phyloP scores from a whole-genome alignment of 2,329 filamentous ascomycete genomes.

The Alternaria sp. region DNA sequence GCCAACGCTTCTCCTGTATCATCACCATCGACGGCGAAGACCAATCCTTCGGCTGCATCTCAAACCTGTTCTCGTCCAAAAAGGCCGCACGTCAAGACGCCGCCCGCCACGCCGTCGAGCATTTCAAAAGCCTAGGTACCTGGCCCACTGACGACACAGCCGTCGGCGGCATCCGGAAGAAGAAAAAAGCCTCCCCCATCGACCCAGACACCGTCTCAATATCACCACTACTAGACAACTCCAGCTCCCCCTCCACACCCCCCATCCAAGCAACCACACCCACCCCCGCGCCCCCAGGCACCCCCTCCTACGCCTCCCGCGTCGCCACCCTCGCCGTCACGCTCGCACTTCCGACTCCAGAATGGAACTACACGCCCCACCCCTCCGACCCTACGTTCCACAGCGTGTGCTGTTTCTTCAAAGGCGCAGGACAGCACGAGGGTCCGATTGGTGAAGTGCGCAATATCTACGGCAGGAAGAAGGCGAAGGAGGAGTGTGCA shows the following conservation, averaged over 20 bases:
- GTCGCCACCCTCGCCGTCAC: constrained; percentile 25
- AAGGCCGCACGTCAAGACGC: constrained; percentile 51
- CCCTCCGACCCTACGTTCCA: constrained; percentile 36
- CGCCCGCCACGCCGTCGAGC: constrained; percentile 50
- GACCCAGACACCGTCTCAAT: background rate
- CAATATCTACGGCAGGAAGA: constrained; percentile 56
- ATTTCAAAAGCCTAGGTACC: constrained; percentile 46
- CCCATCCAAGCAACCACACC: background rate
- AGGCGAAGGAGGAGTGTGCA: constrained; percentile 58
- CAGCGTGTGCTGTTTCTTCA: constrained; percentile 47
- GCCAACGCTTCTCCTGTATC: constrained; percentile 41
- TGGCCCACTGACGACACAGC: constrained; percentile 33
- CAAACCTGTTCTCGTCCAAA: constrained; percentile 46
- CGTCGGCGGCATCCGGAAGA: constrained; percentile 42
- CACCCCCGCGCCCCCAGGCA: background rate
- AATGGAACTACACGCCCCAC: constrained; percentile 20
- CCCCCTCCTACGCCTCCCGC: constrained; percentile 13
- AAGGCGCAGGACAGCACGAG: constrained; percentile 20
- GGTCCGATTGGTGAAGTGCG: constrained; percentile 51
- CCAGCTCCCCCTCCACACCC: background rate
- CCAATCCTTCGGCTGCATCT: constrained; percentile 45
- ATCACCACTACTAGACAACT: background rate
- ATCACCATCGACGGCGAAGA: constrained; percentile 30
- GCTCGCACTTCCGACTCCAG: constrained; percentile 32
- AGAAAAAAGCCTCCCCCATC: constrained; percentile 14